Conservation (phyloP, 2,329 filamentous ascomycete species). For the Neofusicoccum sp. region DNA sequence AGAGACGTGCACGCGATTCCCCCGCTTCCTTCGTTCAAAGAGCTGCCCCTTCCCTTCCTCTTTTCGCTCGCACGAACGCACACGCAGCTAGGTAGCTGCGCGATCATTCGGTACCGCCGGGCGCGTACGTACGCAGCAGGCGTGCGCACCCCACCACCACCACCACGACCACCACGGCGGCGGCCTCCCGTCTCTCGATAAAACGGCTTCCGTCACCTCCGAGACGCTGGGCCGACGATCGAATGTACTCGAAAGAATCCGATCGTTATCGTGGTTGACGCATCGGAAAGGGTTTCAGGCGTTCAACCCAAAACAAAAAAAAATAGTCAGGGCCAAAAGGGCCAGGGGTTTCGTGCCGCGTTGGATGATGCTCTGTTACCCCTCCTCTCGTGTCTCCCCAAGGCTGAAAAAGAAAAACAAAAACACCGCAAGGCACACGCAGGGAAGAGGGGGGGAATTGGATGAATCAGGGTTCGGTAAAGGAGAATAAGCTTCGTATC, state of each 20-base stretch:
- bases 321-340: no score
- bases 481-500: neutral
- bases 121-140: no score
- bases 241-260: neutral
- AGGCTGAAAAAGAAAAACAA: neutral
- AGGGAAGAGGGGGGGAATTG: neutral
- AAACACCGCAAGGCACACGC: no score
- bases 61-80: no score
- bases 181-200: neutral
- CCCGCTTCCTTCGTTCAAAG: no score
- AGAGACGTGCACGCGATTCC: no score
- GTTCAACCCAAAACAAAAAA: no score
- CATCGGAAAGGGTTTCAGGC: neutral
- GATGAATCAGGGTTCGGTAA: neutral
- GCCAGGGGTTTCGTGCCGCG: neutral
- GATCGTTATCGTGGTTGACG: neutral
- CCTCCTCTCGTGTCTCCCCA: neutral
- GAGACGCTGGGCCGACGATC: neutral
- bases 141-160: no score
- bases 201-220: neutral
- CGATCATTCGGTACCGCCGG: no score
- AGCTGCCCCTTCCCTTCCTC: no score
- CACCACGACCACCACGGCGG: neutral
- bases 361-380: neutral
- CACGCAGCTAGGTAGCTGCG: no score